Base-by-base conservation (phyloP, 495 filamentous ascomycete genomes). In the Aspergillus panamensis region DNA sequence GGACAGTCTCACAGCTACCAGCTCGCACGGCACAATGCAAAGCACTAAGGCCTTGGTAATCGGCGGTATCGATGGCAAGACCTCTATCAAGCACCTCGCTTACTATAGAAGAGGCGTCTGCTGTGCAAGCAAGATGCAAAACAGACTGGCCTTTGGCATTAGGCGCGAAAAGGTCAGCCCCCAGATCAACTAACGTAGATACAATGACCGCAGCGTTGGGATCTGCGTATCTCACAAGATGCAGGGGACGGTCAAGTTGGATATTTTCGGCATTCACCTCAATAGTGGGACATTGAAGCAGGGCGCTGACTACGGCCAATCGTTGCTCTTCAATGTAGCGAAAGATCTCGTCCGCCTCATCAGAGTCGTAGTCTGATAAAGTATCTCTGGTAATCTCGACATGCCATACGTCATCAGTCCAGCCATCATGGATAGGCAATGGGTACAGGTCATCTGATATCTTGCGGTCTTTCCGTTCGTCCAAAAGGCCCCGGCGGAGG, bases 71-170 rank as follows among this genome's bases (percentile, higher is more conserved):
- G 16, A 19, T n/a, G 16, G 10, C 7, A 7, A 6, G 7, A 14
- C 40, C 40, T 13, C 3, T 8, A 7, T n/a, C 40, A 14, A 43
- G 12, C 7, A 43, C 12, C 10, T 16, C n/a, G 7, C 16, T 7
- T 13, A 25, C 47, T 10, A 49, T 25, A 49, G 47, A 7, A 10
- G 29, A 49, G 16, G 47, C 16, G 8, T 16, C 32, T 33, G 31
- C 9, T 52, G 7, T 13, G 17, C 49, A 52, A 20, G 49, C 49
- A 32, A 52, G 49, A 52, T 52, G 49, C 19, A 52, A 37, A 14
- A 16, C 1, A 8, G 31, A 14, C 17, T 52, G 21, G 31, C 49
- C 49, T 20, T 52, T 35, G 5, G 16, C 19, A 6, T 52, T 37
- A 9, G 12, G 31, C 8, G 49, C 31, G 17, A 10, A 33, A n/a